These are phyloP conservation scores for Asclepias syriaca DNA, from an alignment of 257 asterid genomes.

Conservation along the genomic window DNA sequence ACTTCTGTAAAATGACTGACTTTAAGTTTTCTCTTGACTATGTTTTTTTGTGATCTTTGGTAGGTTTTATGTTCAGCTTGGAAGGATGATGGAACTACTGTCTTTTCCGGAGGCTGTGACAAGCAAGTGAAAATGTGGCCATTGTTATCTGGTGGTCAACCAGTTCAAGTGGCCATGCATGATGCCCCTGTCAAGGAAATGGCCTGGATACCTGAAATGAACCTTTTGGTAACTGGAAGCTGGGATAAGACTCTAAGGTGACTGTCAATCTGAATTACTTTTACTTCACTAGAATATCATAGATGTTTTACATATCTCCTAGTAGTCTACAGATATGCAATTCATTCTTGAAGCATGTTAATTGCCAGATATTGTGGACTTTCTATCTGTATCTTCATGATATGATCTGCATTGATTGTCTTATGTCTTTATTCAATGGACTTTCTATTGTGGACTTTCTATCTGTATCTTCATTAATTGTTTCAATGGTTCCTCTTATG, in stretches of 20 bases:
- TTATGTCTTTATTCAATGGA: not conserved
- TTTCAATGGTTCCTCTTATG: not conserved
- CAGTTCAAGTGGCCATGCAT: conserved; percentile 88
- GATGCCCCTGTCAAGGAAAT: conserved; percentile 91
- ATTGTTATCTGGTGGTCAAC: conserved; percentile 61
- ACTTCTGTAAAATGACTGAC: not conserved
- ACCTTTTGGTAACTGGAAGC: conserved; percentile 80
- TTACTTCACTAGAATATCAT: not conserved
- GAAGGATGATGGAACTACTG: conserved; percentile 96
- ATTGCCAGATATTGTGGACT: not conserved
- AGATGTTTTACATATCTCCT: not conserved
- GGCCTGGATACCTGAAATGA: conserved; percentile 95
- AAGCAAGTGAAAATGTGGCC: conserved; percentile 99
- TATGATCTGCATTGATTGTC: not conserved
- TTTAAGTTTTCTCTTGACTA: conserved; percentile 5
- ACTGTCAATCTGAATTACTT: conserved; percentile 11
- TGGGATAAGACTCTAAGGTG: conserved; percentile 94
- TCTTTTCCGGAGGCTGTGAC: conserved; percentile 98
- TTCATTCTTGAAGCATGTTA: not conserved
- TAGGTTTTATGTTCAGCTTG: conserved; percentile 93
- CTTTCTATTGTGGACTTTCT: too few species aligned
- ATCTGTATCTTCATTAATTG: not conserved
- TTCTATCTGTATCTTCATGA: not conserved
- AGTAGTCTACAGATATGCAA: not conserved
- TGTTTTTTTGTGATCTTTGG: conserved; percentile 20